Base-by-base conservation (phyloP, 805 yeast genomes). In the Ogataea glucozyma region DNA sequence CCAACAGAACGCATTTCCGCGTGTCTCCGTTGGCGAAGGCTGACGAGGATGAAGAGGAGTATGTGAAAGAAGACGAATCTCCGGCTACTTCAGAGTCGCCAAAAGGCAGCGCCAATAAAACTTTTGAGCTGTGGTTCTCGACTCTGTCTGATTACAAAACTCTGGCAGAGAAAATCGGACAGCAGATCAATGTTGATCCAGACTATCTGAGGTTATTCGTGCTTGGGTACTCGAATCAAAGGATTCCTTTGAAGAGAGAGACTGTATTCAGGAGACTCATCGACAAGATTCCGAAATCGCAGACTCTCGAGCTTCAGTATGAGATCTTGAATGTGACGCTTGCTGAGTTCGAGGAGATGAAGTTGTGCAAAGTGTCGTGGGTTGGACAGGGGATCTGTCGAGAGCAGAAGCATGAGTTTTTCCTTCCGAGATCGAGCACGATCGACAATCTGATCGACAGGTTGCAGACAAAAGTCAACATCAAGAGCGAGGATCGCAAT, bases 321-420 rank as follows among this genome's bases (percentile, higher is more conserved):
- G 97, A 91, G 57, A 65, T 84, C 1, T 71, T 93, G 56, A 85
- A 80, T 34, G 80, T 89, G 32, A 79, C 90, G 2, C 67, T 91
- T 41, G 73, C 70, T 26, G 95, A 88, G 48, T 76, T 84, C 54
- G 99, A 93, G 62, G 80, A 76, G 48, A 76, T 88, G 81, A 78
- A 78, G 45, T 64, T 79, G 4, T 65, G 90, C 31, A 78, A 73
- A 40, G 70, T 91, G 16, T 72, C 73, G 40, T 88, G 95, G 91
- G 68, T 90, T 31, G 78, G 83, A 1, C 79, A 79, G 32, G 86
- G 87, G 9, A 75, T 87, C 34, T 72, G 85, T 36, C 85, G 83
- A 51, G 86, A 73, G 51, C 89, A 83, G 48, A 70, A 73, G 36
- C 76, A 73, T 53, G 95, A 85, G 30, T 73, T 89, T 40, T 70